Conservation (phyloP, 108 stramenopile species). For the Skeletonema potamos region DNA sequence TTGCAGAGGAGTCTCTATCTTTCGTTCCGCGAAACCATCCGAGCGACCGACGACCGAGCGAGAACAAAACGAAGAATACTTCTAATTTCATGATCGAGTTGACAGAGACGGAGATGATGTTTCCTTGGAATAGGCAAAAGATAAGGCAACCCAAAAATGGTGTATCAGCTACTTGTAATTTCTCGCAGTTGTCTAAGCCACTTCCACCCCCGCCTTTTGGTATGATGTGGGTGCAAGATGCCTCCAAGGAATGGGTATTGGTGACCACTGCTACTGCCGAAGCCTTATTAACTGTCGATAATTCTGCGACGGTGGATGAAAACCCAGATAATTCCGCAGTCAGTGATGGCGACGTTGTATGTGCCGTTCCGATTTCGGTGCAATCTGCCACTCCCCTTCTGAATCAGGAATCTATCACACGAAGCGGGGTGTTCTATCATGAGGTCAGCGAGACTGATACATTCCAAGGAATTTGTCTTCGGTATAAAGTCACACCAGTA, state of each 20-base stretch:
- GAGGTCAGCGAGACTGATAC: slow-evolving; percentile 51
- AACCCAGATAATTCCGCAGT: neutral
- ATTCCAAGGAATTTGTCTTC: slow-evolving; percentile 62
- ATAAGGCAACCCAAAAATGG: slow-evolving; percentile 26
- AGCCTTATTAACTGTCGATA: neutral
- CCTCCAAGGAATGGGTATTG: slow-evolving; percentile 51
- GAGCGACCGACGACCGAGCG: no score
- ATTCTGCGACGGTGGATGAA: neutral
- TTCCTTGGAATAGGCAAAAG: slow-evolving; percentile 63
- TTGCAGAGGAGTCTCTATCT: no score
- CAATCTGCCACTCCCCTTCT: neutral
- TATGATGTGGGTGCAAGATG: slow-evolving; percentile 48
- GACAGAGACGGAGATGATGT: slow-evolving; percentile 30
- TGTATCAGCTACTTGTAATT: slow-evolving; percentile 38
- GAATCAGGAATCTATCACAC: neutral
- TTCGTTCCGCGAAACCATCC: no score
- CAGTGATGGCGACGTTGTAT: neutral
- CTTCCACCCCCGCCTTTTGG: slow-evolving; percentile 58
- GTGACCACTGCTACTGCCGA: slow-evolving; percentile 16
- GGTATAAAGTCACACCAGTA: slow-evolving; percentile 56
- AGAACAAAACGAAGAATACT: no score
- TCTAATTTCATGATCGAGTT: neutral
- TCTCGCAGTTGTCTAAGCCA: slow-evolving; percentile 34
- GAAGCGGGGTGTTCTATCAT: slow-evolving; percentile 29
- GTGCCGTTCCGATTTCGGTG: neutral